Conservation (phyloP, 2,329 filamentous ascomycete genomes). For the Calonectria pteridis region DNA sequence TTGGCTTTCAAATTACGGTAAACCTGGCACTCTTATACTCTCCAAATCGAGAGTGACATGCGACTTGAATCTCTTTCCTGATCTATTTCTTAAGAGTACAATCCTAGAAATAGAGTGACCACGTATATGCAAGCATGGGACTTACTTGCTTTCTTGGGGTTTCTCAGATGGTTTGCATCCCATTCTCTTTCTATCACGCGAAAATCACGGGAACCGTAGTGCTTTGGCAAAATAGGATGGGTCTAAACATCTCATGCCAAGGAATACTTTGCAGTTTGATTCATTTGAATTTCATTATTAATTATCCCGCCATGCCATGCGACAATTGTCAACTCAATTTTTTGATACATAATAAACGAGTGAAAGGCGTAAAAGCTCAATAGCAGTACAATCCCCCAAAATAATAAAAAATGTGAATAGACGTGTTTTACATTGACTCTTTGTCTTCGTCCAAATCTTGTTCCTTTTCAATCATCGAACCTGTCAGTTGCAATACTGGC, state of each 20-base stretch:
- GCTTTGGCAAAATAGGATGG: background rate
- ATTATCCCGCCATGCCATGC: background rate
- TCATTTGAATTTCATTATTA: background rate
- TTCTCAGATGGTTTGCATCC: no score
- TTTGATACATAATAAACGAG: background rate
- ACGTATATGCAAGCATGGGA: no score
- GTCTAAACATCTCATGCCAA: background rate
- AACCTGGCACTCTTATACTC: background rate
- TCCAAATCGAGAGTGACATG: background rate
- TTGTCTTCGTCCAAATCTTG: background rate
- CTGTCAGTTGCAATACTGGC: background rate
- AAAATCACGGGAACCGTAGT: background rate
- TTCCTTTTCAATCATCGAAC: background rate
- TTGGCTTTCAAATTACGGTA: no score
- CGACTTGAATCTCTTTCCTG: no score
- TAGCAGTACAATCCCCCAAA: background rate
- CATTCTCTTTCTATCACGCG: background rate
- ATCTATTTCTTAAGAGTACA: no score
- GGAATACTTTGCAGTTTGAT: background rate
- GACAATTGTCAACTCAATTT: background rate
- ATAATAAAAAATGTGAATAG: background rate
- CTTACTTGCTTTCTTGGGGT: no score
- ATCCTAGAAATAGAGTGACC: no score
- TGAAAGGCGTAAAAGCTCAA: background rate
- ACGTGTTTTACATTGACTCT: background rate